A percentile compares a stretch with the other conserved stretches of the same genome.
These are phyloP conservation scores for Luvunga scandens DNA, from an alignment of 345 rosid genomes.

Conservation along the genomic window DNA sequence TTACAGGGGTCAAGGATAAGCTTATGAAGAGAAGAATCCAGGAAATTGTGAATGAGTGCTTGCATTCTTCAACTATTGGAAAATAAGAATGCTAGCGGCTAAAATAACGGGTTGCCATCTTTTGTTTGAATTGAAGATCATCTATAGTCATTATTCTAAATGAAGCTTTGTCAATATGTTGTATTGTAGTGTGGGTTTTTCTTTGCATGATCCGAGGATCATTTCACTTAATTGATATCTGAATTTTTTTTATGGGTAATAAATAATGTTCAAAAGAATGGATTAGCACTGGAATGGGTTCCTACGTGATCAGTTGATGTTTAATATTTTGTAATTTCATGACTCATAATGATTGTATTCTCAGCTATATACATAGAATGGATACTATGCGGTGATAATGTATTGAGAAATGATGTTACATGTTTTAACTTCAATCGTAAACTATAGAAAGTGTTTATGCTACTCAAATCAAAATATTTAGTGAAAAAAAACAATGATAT, in stretches of 20 bases:
- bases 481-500: not conserved
- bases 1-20: slow-evolving; percentile 79
- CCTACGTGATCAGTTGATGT: not conserved
- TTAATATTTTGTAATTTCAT: not conserved
- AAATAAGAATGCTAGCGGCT: not conserved
- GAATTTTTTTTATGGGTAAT: not conserved
- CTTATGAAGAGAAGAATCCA: slow-evolving; percentile 76
- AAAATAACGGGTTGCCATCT: not conserved
- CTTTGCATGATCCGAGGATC: not conserved
- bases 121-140: not conserved
- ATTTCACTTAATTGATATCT: not conserved
- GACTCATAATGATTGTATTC: not conserved
- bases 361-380: not conserved
- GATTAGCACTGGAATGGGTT: not conserved
- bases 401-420: too few species aligned
- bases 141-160: not conserved
- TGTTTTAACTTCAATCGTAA: not conserved
- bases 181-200: not conserved
- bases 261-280: not conserved
- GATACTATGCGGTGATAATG: too few species aligned
- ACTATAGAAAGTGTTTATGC: not conserved
- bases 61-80: slow-evolving; percentile 38
- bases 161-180: not conserved
- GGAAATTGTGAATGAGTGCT: slow-evolving; percentile 68
- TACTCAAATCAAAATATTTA: not conserved